phyloP scores from a whole-genome alignment of 768 basidiomycete species.

The Rhodosporidiobolus sp. region DNA sequence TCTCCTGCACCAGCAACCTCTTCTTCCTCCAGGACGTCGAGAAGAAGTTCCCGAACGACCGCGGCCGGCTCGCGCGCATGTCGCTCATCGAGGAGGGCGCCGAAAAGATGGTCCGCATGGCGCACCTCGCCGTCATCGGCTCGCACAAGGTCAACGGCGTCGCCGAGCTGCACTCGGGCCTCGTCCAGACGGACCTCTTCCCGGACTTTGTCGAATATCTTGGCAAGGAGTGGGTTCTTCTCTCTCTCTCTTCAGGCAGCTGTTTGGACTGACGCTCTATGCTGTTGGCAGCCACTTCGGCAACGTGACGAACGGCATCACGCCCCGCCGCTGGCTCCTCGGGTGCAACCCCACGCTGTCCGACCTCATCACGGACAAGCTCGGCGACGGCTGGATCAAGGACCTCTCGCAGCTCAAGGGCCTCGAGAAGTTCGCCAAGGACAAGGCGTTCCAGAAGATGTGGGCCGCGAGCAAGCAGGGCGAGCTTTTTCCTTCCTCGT shows the following conservation, averaged over 20 bases:
- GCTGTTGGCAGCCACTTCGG: slow-evolving; percentile 53
- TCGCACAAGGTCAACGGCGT: slow-evolving; percentile 91
- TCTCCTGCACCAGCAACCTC: slow-evolving; percentile 30
- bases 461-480: slow-evolving; percentile 60
- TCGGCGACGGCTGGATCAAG: slow-evolving; percentile 78
- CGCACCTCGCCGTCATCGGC: slow-evolving; percentile 81
- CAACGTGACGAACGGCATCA: slow-evolving; percentile 91
- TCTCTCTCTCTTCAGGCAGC: no score
- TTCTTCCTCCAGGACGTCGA: slow-evolving; percentile 66
- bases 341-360: slow-evolving; percentile 84
- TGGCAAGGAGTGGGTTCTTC: slow-evolving; percentile 55
- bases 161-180: slow-evolving; percentile 88
- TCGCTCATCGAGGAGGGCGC: slow-evolving; percentile 72
- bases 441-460: slow-evolving; percentile 68
- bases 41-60: slow-evolving; percentile 82
- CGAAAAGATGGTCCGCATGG: slow-evolving; percentile 60
- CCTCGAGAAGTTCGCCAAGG: slow-evolving; percentile 68
- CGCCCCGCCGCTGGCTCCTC: slow-evolving; percentile 80
- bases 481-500: not conserved
- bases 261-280: no score
- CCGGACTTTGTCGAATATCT: slow-evolving; percentile 73
- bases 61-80: slow-evolving; percentile 69
- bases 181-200: slow-evolving; percentile 60
- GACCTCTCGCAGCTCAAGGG: slow-evolving; percentile 73
- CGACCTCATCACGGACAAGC: slow-evolving; percentile 74